These are phyloP conservation scores for Crucihimalaya himalaica DNA, from an alignment of 345 rosid genomes.

Conservation along the genomic window DNA sequence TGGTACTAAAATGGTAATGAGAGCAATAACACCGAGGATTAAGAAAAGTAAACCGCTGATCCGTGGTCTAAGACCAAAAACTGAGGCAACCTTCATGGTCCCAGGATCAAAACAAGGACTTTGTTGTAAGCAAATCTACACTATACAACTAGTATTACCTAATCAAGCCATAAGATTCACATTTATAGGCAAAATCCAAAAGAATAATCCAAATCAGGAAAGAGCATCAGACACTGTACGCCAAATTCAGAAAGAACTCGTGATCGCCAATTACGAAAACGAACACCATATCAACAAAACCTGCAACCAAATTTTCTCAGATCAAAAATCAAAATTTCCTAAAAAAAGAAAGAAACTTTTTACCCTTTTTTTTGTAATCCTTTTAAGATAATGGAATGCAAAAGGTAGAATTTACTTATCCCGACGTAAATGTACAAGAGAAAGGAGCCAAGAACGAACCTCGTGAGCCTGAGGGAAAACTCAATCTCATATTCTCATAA, in stretches of 20 bases:
- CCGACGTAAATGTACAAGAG: no score
- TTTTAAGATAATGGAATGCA: neutral
- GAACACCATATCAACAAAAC: conserved; percentile 1
- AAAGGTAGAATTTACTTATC: neutral
- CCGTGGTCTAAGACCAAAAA: conserved; percentile 66
- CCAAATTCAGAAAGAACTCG: conserved; percentile 20
- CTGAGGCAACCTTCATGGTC: conserved; percentile 50
- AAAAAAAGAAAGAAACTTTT: conserved; percentile 1
- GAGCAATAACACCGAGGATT: conserved; percentile 61
- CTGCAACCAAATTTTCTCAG: conserved; percentile 37
- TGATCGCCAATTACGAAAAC: conserved; percentile 13
- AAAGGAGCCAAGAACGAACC: conserved; percentile 18
- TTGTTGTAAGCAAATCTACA: conserved; percentile 9
- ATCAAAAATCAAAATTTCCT: conserved; percentile 28
- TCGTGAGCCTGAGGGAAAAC: neutral
- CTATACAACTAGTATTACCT: conserved; percentile 19
- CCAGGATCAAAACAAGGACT: conserved; percentile 52
- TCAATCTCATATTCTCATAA: neutral
- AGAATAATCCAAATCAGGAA: conserved; percentile 25
- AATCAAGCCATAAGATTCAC: conserved; percentile 25
- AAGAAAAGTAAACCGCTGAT: conserved; percentile 63
- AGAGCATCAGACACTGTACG: conserved; percentile 11
- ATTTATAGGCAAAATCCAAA: neutral
- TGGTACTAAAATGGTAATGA: conserved; percentile 63
- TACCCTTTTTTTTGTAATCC: neutral